phyloP scores from a whole-genome alignment of 2,329 filamentous ascomycete genomes.

The Aspergillus pseudoglaucus region DNA sequence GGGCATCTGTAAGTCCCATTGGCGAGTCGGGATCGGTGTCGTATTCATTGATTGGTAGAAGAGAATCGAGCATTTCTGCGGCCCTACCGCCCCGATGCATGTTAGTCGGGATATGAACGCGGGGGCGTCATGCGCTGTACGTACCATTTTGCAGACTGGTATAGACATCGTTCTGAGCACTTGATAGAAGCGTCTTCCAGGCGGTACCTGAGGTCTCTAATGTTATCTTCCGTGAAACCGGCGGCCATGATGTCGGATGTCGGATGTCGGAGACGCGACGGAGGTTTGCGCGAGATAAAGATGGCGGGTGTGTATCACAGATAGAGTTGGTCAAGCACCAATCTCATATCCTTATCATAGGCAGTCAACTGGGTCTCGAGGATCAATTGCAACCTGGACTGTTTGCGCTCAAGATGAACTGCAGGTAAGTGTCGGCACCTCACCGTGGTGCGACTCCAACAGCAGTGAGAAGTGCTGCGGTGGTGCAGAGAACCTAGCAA shows the following conservation, averaged over 20 bases:
- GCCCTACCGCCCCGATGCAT: constrained; percentile 54
- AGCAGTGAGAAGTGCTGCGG: too few species aligned
- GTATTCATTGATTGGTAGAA: constrained; percentile 54
- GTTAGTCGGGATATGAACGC: constrained; percentile 7
- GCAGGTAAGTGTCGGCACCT: too few species aligned
- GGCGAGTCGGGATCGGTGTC: constrained; percentile 55
- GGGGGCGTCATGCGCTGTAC: background rate
- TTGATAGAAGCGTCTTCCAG: constrained; percentile 81
- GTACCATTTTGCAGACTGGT: constrained; percentile 94
- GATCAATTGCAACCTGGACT: too few species aligned
- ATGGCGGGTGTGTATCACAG: background rate
- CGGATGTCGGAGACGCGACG: background rate
- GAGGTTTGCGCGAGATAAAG: background rate
- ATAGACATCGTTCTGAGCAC: constrained; percentile 90
- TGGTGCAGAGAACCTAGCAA: too few species aligned
- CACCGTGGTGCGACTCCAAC: too few species aligned
- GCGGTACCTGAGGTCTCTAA: constrained; percentile 60
- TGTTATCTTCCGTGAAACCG: constrained; percentile 31
- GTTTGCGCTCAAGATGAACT: too few species aligned
- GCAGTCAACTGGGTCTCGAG: too few species aligned
- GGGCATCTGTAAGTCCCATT: constrained; percentile 50
- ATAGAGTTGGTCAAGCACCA: background rate
- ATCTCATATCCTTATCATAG: too few species aligned
- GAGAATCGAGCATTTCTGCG: constrained; percentile 82
- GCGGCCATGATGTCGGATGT: constrained; percentile 24